Evolutionary conservation across 192 early-diverging fungal species (phyloP), one percentile per base, ranked within the genome.

Genomic region (Coemansia sp.): DNA sequence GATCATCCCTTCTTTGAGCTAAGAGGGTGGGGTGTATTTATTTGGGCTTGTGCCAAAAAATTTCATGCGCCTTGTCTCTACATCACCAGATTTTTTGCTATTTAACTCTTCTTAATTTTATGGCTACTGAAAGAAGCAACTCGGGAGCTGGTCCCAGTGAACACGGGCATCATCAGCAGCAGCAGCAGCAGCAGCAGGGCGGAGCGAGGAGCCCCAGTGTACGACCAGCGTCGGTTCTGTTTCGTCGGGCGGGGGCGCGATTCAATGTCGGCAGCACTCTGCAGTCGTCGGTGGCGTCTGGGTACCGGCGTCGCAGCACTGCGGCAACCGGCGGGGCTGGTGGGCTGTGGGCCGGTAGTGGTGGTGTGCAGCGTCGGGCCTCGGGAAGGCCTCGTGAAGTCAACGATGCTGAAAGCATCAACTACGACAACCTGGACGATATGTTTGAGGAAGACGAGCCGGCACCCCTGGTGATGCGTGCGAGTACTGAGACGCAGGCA

Each of bases 221-320:
- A 14, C 5, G 57, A 34, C 34, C 19, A 29, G 38, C 44, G 32
- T 46, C 23, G 32, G 42, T 29, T 39, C 46, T 17, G 9, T 51
- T 19, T 31, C 61, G 48, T 21, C 67, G 57, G 17, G 41, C 31
- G 23, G 50, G 44, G 23, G 69, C 66, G 10, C 61, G 75, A 8
- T 63, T 82, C 66, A 76, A 76, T 66, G 64, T 73, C 10, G 79
- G 74, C 67, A 48, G 71, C 32, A 82, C 79, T 39, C 63, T 82
- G 66, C 79, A 72, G 68, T 50, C 79, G 31, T 76, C 74, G 4
- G 58, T 72, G 17, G 62, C 44, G 12, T 50, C 67, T 2, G 31
- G 50, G 6, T 67, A 58, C 25, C 68, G 74, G 27, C 79, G 79
- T 1, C 70, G 74, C 48, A 76, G 75, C 72, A 74, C 80, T 19